Base-by-base conservation (phyloP, 352 stramenopile genomes). In the Phytophthora syringae region DNA sequence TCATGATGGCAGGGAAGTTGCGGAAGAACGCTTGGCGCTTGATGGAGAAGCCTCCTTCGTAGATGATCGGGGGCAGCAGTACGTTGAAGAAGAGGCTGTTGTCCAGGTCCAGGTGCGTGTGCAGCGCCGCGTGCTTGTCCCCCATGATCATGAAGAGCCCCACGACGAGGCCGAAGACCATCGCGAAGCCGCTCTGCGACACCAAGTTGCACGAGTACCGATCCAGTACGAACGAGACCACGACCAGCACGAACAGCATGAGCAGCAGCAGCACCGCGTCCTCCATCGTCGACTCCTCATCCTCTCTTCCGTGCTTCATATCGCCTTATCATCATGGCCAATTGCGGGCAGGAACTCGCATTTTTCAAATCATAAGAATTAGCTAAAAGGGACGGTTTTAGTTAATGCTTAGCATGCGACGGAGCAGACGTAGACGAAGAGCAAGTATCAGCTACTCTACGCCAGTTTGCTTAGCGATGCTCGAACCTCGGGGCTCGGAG, bases 61-160 rank as follows among this genome's bases (percentile, higher is more conserved):
- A 95, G 68, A 95, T 95, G 68, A 95, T 95, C n/a, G 86, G 84
- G 30, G 86, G 86, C 57, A 95, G 58, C 52, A 95, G 60, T 22
- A 95, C 86, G 76, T 93, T 80, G 43, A 95, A 95, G 61, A 95
- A 95, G 39, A 95, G 80, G 52, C 81, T 90, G 68, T 93, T 95
- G 70, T 90, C 82, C 55, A 95, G 77, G 64, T 93, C 90, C 60
- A 95, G 62, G 65, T 94, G 87, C 50, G 74, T 84, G 51, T 88
- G 76, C 22, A 94, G 70, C 51, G 73, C 74, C 42, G 71, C 78
- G 50, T 85, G 76, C 43, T 84, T 86, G 66, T 79, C 80, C 27
- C 72, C 81, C 51, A 83, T 77, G 52, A 93, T 80, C 56, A 93
- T 70, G 51, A 93, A 66, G 42, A 90, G 67, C 22, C 85, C 87